These are phyloP conservation scores for Cryphonectria japonica DNA, from an alignment of 2,329 filamentous ascomycete genomes.

Conservation along the genomic window DNA sequence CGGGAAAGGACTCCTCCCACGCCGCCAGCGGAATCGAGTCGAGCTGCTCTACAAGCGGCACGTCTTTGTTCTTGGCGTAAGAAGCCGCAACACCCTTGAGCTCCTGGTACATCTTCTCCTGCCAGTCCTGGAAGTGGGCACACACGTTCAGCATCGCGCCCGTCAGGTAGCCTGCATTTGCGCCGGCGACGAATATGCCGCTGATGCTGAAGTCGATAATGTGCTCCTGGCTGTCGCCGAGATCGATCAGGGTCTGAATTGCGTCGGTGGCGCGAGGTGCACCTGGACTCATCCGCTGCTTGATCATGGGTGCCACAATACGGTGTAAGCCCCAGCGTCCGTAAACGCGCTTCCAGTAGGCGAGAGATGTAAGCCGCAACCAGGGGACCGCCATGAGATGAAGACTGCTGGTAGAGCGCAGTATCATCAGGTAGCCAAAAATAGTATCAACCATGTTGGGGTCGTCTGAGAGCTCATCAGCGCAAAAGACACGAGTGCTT, in stretches of 20 bases:
- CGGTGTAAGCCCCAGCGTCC: not conserved
- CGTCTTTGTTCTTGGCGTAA: conserved; percentile 6
- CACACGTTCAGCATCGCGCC: conserved; percentile 1
- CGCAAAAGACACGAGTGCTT: not conserved
- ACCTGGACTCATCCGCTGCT: not conserved
- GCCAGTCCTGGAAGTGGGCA: not conserved
- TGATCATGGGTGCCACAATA: not conserved
- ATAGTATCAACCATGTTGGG: not conserved
- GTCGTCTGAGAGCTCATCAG: conserved; percentile 6
- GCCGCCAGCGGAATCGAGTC: conserved; percentile 22
- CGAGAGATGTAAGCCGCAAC: not conserved
- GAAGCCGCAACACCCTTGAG: not conserved
- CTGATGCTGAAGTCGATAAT: conserved; percentile 7
- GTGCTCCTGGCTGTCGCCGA: not conserved
- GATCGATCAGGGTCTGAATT: not conserved
- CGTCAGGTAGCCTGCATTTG: not conserved
- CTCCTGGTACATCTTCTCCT: conserved; percentile 4
- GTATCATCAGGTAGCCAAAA: not conserved
- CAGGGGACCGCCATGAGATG: not conserved
- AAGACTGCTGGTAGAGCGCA: conserved; percentile 1
- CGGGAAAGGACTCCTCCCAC: conserved; percentile 29
- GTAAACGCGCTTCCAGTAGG: conserved; percentile 7
- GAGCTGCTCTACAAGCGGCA: conserved; percentile 27
- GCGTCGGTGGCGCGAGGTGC: not conserved
- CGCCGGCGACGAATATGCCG: not conserved